These are phyloP conservation scores for Curvularia verruculosa DNA, from an alignment of 2,329 filamentous ascomycete species.

Conservation along the genomic window DNA sequence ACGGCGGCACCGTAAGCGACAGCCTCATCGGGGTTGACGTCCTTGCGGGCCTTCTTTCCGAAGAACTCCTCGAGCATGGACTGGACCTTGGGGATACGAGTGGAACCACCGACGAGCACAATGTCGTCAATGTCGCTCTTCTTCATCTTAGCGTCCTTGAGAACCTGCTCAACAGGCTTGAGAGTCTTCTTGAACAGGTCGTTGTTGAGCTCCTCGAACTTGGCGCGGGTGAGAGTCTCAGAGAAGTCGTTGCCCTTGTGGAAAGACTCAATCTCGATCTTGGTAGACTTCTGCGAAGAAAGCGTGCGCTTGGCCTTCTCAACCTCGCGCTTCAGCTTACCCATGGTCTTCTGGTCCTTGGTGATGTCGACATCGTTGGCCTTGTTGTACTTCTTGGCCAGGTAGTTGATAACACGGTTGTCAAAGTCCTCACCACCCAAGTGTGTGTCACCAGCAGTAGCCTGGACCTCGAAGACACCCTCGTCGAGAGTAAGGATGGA, in stretches of 20 bases:
- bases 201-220: conserved; percentile 99
- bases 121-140: conserved; percentile 96
- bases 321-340: conserved; percentile 98
- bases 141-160: conserved; percentile 97
- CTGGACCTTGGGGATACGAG: conserved; percentile 98
- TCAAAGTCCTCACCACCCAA: conserved; percentile 99
- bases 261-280: conserved; percentile 97
- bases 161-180: conserved; percentile 97
- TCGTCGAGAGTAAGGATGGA: conserved; percentile 84
- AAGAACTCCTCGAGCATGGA: conserved; percentile 95
- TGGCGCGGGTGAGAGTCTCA: conserved; percentile 96
- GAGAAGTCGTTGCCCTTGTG: conserved; percentile 97
- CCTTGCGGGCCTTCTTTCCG: conserved; percentile 97
- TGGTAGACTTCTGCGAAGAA: conserved; percentile 87
- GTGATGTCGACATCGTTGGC: conserved; percentile 90
- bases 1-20: conserved; percentile 97
- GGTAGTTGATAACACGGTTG: conserved; percentile 94
- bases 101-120: conserved; percentile 96
- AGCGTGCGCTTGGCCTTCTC: conserved; percentile 99
- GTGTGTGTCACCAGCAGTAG: conserved; percentile 95
- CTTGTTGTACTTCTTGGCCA: conserved; percentile 99
- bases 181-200: conserved; percentile 99
- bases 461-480: conserved; percentile 92
- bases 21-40: conserved; percentile 99
- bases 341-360: conserved; percentile 97